Base-by-base conservation (phyloP, 2,329 filamentous ascomycete genomes). In the Talaromyces funiculosus region DNA sequence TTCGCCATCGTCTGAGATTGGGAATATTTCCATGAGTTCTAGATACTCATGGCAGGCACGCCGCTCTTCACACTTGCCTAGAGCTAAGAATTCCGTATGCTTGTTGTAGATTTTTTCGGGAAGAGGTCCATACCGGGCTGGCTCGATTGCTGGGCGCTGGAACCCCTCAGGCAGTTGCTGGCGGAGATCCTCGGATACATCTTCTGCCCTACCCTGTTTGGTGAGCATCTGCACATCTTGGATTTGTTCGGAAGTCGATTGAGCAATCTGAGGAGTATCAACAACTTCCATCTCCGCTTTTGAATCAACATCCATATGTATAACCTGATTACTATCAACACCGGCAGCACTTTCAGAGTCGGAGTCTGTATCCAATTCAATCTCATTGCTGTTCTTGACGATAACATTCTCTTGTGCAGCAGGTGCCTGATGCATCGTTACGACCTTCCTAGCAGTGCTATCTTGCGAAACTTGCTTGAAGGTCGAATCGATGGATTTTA, bases 101-200 rank as follows among this genome's bases (percentile, higher is more conserved):
- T 82, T 88, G 78, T 97, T 97, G 1, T 82, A 84, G 63, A 97
- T 95, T 0, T 81, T 83, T 0, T 82, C 71, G 0, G 91, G 91
- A 16, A 89, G 84, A 2, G 87, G 85, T 59, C 87, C 83, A 37
- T 82, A 83, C 16, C 84, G 80, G 5, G 71, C 78, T 59, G 71
- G 68, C 43, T 74, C 76, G 16, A 60, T 57, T 8, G 35, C 47
- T 10, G 60, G 62, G 14, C 68, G 73, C 43, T 66, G 53, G 71
- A 96, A 96, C 1, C 89, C 88, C 24, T 87, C 87, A 2, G 91
- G 92, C 1, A 96, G 81, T 62, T 91, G 86, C 24, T 84, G 85
- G 49, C 90, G 85, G 33, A 95, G 69, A 49, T 86, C 83, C 22
- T 88, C 81, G 1, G 87, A 73, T 2, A 91, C 82, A 24, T 74